These are phyloP conservation scores for Silene latifolia DNA, from an alignment of 148 eudicot species.

Conservation along the genomic window DNA sequence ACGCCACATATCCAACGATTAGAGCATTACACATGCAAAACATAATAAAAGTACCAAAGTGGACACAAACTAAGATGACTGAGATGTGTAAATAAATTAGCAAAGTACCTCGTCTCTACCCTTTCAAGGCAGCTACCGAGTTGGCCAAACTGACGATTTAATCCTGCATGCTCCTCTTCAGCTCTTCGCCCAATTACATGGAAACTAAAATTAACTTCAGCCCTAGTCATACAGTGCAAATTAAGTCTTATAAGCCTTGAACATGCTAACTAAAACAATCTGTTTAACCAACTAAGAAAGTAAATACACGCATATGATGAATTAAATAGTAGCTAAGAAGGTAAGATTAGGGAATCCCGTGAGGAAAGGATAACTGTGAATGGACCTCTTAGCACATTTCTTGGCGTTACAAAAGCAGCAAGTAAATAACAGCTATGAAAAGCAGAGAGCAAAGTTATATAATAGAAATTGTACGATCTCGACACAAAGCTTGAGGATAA, in stretches of 20 bases:
- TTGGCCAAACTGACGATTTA: background rate
- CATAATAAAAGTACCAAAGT: background rate
- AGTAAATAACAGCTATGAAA: background rate
- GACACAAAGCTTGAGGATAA: background rate
- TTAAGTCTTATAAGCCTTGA: background rate
- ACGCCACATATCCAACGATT: slow-evolving; percentile 1
- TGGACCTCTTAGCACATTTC: too few relatives aligned
- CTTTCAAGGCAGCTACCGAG: background rate
- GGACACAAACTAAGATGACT: background rate
- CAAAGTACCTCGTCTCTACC: background rate
- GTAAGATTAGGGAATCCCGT: background rate
- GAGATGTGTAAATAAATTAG: background rate
- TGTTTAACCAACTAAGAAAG: too few relatives aligned
- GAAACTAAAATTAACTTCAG: background rate
- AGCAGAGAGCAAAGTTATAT: background rate
- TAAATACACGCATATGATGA: background rate
- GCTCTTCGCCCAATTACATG: background rate
- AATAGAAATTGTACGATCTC: too few relatives aligned
- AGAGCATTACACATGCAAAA: background rate
- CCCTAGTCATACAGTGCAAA: background rate
- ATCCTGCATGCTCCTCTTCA: background rate
- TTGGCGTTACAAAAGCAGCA: background rate
- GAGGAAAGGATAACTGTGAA: background rate
- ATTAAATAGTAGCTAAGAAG: background rate
- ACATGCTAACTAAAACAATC: background rate